Base-by-base conservation (phyloP, 768 basidiomycete species). In the Wakefieldia striispora region DNA sequence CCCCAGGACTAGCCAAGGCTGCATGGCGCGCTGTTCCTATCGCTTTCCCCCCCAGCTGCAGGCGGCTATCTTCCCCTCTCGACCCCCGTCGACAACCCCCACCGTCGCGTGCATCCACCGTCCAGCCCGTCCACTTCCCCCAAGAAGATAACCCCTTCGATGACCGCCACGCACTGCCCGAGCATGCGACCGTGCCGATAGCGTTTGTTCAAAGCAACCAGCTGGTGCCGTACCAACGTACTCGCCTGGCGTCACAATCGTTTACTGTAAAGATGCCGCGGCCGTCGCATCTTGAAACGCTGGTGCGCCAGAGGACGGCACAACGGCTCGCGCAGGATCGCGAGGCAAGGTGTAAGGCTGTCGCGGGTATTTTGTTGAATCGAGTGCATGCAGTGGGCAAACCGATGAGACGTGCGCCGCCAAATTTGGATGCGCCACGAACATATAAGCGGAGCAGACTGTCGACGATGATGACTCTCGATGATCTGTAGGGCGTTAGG, bases 361-460 rank as follows among this genome's bases (percentile, higher is more conserved):
- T 84, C 1, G 82, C 82, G 3, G 80, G 78, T 17, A 81, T 81
- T 40, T 62, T 84, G 27, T 69, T 84, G 23, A 77, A 76, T 57
- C 71, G 81, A 19, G 75, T 79, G 31, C 75, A 75, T 52, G 74
- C 70, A 0, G 73, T 73, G 4, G 80, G 81, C n/a, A 73, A 71
- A 49, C 80, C 81, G 1, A 72, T 78, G 72, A 69, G 80, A n/a
- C 66, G 77, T 49, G 53, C 68, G 31, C 67, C 68, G 4, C 64
- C 61, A 12, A 55, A 63, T 27, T 57, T 43, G 19, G 63, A 62
- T 7, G 56, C 38, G 27, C 70, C 70, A 27, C 70, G 64, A 55
- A 63, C 66, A 54, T 83, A 83, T 54, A 73, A 77, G 55, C 77
- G 74, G 56, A 83, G 81, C 53, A 68, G 77, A 35, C 61, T 83